Percentiles rank a stretch among this genome's conserved stretches.
Evolutionary conservation across 2,329 filamentous ascomycete genomes (phyloP).

Genomic region (Onygena corvina): DNA sequence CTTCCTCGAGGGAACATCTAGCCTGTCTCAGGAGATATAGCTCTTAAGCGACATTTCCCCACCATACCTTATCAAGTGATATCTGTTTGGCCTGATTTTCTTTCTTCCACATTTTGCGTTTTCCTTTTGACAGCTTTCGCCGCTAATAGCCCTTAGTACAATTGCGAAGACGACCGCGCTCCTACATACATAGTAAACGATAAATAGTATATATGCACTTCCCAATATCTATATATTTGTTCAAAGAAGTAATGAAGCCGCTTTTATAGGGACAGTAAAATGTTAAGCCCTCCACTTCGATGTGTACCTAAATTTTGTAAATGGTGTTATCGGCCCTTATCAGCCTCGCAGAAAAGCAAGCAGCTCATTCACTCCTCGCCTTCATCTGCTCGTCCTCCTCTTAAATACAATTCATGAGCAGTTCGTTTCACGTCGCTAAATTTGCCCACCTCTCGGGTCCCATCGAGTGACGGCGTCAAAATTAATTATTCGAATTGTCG

Average conservation of each 20-base stretch:
- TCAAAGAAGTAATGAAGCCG: no score
- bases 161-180: background rate
- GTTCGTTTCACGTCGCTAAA: background rate
- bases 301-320: no score
- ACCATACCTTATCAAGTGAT: background rate
- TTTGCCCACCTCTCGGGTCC: no score
- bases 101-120: background rate
- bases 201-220: conserved; percentile 4
- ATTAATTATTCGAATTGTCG: no score
- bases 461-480: no score
- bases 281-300: no score
- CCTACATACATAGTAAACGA: background rate
- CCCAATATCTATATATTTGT: background rate
- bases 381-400: background rate
- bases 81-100: background rate
- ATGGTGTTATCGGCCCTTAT: conserved; percentile 5
- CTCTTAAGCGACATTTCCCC: background rate
- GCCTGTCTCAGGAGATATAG: background rate
- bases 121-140: background rate
- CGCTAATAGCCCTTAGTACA: background rate
- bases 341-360: background rate
- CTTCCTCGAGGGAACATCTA: background rate
- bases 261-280: no score
- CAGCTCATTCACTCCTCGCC: background rate
- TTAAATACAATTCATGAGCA: background rate